Base-by-base conservation (phyloP, 768 basidiomycete genomes). In the Zangia roseola region DNA sequence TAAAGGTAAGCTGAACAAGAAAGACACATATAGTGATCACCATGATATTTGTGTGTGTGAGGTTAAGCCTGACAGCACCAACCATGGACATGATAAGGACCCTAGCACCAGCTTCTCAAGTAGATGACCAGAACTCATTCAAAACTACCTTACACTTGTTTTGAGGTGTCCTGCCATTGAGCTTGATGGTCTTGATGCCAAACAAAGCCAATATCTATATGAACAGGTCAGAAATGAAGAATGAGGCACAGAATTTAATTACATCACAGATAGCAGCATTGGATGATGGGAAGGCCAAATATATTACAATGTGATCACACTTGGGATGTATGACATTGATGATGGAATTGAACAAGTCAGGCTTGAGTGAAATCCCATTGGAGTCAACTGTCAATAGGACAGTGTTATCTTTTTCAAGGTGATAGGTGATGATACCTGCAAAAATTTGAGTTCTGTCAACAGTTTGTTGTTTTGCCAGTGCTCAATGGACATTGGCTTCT, bases 31-130 rank as follows among this genome's bases (percentile, higher is more conserved):
- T 55, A 16, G 47, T 36, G 19, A 59, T 30, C 10, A 56, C 24
- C 38, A 59, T 41, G 13, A 59, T 36, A 31, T 46, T 51, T 1
- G 55, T 52, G 16, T 17, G 49, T 5, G 52, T 43, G 1, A 59
- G n/a, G 28, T 59, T 59, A 6, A 59, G 33, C 2, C 58, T 50
- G 0, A 53, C 43, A 5, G 48, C 45, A 2, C 55, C 52, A 16
- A 56, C 55, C 31, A 25, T 41, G 2, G 58, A 59, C 1, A 59
- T 30, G 13, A 56, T 41, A 10, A 59, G 37, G 1, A 59, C 52
- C 2, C 45, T 40, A 12, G 45, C 34, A 16, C 49, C 55, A 6
- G 13, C 10, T 2, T 20, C 17, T 2, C 24, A 14, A 2, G 41
- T 46, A 1, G 40, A 49, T 9, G 23, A 14, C 5, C 39, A 5